These are phyloP conservation scores for Kazachstania viticola DNA, from an alignment of 805 yeast species.

Conservation along the genomic window DNA sequence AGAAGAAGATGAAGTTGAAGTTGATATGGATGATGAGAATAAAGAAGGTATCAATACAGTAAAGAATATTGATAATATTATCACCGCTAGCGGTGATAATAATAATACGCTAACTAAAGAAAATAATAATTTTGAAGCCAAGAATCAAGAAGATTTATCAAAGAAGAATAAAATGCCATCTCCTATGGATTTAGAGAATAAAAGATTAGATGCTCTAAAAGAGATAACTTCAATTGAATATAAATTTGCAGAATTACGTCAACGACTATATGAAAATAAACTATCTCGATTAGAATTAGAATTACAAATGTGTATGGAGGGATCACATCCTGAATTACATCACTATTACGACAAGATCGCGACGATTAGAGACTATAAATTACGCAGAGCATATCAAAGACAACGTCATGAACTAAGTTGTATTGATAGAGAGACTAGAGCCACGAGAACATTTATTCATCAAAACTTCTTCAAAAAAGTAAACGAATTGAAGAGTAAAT, in stretches of 20 bases:
- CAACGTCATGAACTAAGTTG: slow-evolving; percentile 63
- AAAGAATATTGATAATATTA: background rate
- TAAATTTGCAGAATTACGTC: slow-evolving; percentile 78
- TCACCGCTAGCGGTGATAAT: slow-evolving; percentile 4
- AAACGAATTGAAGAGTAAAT: slow-evolving; percentile 51
- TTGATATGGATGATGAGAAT: slow-evolving; percentile 8
- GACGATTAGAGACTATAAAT: slow-evolving; percentile 59
- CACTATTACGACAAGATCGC: slow-evolving; percentile 61
- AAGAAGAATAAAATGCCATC: slow-evolving; percentile 3
- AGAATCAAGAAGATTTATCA: slow-evolving; percentile 2
- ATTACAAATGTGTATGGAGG: slow-evolving; percentile 73
- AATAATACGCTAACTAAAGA: slow-evolving; percentile 2
- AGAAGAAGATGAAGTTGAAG: background rate
- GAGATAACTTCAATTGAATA: slow-evolving; percentile 72
- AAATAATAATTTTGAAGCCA: slow-evolving; percentile 2
- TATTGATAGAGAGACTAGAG: slow-evolving; percentile 69
- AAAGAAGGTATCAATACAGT: slow-evolving; percentile 7
- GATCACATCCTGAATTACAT: slow-evolving; percentile 84
- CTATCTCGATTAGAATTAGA: slow-evolving; percentile 68
- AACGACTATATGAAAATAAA: slow-evolving; percentile 75
- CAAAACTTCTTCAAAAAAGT: slow-evolving; percentile 66
- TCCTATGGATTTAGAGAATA: slow-evolving; percentile 18
- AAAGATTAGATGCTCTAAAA: slow-evolving; percentile 30
- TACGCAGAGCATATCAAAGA: slow-evolving; percentile 36
- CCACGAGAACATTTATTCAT: slow-evolving; percentile 68